Percentiles rank a stretch among this genome's conserved stretches.
Evolutionary conservation across 108 stramenopile genomes (phyloP).

Genomic region (Aurantiochytrium sp.): DNA sequence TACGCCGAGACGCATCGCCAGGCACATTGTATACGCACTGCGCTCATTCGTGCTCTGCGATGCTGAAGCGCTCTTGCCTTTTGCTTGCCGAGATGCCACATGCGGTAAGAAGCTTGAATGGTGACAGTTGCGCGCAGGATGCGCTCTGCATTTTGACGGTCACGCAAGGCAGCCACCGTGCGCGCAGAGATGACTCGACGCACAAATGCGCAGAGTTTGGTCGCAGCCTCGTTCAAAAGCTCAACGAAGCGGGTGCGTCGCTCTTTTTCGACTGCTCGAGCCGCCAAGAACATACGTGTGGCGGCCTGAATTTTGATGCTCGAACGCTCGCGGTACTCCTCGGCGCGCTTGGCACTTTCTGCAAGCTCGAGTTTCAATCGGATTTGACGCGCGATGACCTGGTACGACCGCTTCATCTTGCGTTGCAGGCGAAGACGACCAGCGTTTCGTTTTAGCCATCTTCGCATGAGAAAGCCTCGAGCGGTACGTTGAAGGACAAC

Average conservation of each 20-base stretch:
- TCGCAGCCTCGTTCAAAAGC: neutral
- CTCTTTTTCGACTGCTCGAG: neutral
- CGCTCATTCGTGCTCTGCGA: neutral
- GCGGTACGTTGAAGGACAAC: neutral
- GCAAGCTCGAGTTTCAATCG: neutral
- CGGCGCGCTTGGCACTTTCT: constrained; percentile 5
- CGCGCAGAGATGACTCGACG: neutral
- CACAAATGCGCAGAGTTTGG: neutral
- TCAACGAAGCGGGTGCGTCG: neutral
- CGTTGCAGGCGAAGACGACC: neutral
- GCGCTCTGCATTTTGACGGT: neutral
- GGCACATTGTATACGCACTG: neutral
- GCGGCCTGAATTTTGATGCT: neutral
- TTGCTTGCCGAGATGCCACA: neutral
- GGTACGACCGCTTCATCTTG: neutral
- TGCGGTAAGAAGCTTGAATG: neutral
- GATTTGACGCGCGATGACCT: neutral
- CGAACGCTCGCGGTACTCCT: neutral
- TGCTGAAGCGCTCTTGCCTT: neutral
- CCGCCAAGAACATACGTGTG: neutral
- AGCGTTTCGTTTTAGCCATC: neutral
- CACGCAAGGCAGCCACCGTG: neutral
- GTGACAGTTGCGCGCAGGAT: neutral
- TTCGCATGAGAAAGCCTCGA: neutral
- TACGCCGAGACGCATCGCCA: neutral